phyloP scores from a whole-genome alignment of 257 asterid genomes.

The Orobanche coerulescens region DNA sequence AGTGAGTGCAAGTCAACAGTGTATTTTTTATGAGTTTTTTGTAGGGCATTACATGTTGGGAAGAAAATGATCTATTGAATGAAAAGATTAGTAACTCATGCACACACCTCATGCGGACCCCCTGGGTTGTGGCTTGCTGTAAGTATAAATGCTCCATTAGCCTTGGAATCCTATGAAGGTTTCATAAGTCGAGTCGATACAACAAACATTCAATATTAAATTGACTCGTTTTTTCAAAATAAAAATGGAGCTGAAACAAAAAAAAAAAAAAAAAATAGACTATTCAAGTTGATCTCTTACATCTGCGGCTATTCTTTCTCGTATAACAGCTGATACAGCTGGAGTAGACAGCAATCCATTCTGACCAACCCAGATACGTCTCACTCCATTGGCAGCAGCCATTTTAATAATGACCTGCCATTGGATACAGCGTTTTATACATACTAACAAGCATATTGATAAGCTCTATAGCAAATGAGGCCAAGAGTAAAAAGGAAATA shows the following conservation, averaged over 20 bases:
- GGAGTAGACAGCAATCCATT: slow-evolving; percentile 89
- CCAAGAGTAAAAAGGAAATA: not conserved
- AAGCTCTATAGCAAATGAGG: not conserved
- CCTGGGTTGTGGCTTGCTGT: slow-evolving; percentile 99
- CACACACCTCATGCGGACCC: slow-evolving; percentile 82
- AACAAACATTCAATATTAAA: not conserved
- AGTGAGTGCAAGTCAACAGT: too few species aligned
- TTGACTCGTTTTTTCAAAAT: too few species aligned
- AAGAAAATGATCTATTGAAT: not conserved
- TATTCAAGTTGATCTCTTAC: slow-evolving; percentile 42
- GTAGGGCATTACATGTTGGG: too few species aligned
- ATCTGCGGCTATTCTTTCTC: slow-evolving; percentile 79
- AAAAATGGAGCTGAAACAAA: slow-evolving; percentile 8
- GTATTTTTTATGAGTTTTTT: too few species aligned
- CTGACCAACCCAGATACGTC: slow-evolving; percentile 97
- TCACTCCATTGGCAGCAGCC: slow-evolving; percentile 95
- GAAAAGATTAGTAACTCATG: slow-evolving; percentile 12
- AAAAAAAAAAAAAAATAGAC: slow-evolving; percentile 5
- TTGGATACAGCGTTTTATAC: slow-evolving; percentile 15
- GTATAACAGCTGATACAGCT: slow-evolving; percentile 85
- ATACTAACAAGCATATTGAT: slow-evolving; percentile 1
- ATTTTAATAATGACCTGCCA: slow-evolving; percentile 82
- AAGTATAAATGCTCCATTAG: slow-evolving; percentile 86
- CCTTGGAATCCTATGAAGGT: slow-evolving; percentile 72
- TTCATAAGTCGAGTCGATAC: slow-evolving; percentile 9